Conservation (phyloP, 1,139 yeast species). For the Candida dubliniensis region DNA sequence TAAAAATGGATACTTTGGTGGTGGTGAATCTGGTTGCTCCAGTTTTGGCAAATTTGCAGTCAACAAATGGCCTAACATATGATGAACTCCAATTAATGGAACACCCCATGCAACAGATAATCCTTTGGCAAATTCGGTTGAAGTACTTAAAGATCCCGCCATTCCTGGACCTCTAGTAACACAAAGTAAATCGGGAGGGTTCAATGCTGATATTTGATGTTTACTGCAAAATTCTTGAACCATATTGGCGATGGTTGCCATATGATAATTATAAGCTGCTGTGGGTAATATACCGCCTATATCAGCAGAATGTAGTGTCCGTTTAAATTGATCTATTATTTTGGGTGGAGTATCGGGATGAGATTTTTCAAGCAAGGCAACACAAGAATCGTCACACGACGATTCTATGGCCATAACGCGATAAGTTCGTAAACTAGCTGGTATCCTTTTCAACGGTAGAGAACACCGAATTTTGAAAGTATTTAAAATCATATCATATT, state of each 20-base stretch:
- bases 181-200: slow-evolving; percentile 73
- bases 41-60: slow-evolving; percentile 56
- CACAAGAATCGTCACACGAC: slow-evolving; percentile 94
- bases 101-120: slow-evolving; percentile 71
- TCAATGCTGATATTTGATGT: slow-evolving; percentile 22
- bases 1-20: slow-evolving; percentile 73
- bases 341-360: slow-evolving; percentile 33
- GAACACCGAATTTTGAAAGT: not conserved
- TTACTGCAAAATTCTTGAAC: slow-evolving; percentile 27
- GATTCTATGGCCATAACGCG: slow-evolving; percentile 84
- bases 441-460: not conserved
- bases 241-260: slow-evolving; percentile 42
- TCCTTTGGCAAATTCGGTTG: slow-evolving; percentile 85
- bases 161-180: slow-evolving; percentile 98
- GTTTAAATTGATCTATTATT: slow-evolving; percentile 60
- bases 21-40: slow-evolving; percentile 30
- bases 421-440: slow-evolving; percentile 37
- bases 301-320: slow-evolving; percentile 62
- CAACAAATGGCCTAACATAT: slow-evolving; percentile 90
- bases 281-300: slow-evolving; percentile 90
- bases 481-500: slow-evolving; percentile 14
- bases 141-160: slow-evolving; percentile 84
- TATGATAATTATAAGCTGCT: slow-evolving; percentile 81
- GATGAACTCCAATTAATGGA: slow-evolving; percentile 90
- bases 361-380: slow-evolving; percentile 64